Percentiles rank a stretch among this genome's conserved stretches.
Conservation (phyloP, 352 stramenopile genomes). For the Pelagophyceae sp. region DNA sequence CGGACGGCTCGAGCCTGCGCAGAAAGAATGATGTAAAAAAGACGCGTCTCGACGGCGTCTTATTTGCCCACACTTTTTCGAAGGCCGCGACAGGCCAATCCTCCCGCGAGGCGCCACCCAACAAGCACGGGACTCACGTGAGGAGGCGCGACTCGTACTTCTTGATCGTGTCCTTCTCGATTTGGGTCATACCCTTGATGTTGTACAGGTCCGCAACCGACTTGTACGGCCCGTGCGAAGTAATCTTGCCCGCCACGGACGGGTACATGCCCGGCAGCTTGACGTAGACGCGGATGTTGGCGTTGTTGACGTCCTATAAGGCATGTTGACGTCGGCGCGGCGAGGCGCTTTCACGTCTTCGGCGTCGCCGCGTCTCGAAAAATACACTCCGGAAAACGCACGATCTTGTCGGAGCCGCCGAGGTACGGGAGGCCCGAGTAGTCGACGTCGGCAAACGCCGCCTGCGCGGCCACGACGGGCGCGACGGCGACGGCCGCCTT, state of each 20-base stretch:
- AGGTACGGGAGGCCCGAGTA: slow-evolving; percentile 55
- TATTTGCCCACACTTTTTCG: too few relatives aligned
- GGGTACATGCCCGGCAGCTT: slow-evolving; percentile 71
- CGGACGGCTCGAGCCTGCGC: slow-evolving; percentile 40
- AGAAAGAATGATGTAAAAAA: too few relatives aligned
- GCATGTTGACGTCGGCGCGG: background rate
- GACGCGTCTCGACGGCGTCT: too few relatives aligned
- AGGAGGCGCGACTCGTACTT: slow-evolving; percentile 70
- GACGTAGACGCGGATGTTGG: slow-evolving; percentile 70
- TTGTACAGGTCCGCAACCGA: slow-evolving; percentile 65
- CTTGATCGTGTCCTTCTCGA: slow-evolving; percentile 66
- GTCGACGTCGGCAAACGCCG: slow-evolving; percentile 40
- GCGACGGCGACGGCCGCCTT: background rate
- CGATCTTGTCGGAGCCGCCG: slow-evolving; percentile 35
- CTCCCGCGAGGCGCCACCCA: background rate
- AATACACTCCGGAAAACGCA: background rate
- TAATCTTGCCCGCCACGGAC: slow-evolving; percentile 64
- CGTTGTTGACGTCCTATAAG: slow-evolving; percentile 67
- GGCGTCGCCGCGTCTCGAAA: background rate
- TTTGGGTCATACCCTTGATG: slow-evolving; percentile 57
- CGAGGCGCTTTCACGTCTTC: background rate
- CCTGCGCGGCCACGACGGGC: background rate
- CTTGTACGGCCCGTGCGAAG: slow-evolving; percentile 66
- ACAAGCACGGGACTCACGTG: slow-evolving; percentile 26
- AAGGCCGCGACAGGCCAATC: background rate